Conservation (phyloP, 441 rosid genomes). For the Viola pubescens region DNA sequence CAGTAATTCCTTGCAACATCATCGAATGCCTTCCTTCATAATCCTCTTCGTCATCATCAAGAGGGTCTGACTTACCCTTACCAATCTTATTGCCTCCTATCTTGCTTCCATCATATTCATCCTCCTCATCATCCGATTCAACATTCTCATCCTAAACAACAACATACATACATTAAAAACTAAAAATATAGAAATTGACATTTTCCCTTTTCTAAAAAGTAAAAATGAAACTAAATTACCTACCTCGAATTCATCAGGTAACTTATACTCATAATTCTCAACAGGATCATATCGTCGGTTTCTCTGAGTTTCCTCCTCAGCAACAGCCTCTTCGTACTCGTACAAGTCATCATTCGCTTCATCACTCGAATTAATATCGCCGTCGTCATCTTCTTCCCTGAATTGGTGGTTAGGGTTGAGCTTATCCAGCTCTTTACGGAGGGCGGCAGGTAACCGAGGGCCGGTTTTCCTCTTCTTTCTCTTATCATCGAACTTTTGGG, state of each 20-base stretch:
- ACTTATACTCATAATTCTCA: slow-evolving; percentile 59
- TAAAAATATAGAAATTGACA: background rate
- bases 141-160: slow-evolving; percentile 63
- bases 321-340: slow-evolving; percentile 71
- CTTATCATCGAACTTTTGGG: background rate
- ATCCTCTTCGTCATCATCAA: slow-evolving; percentile 36
- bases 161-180: background rate
- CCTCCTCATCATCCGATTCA: slow-evolving; percentile 44
- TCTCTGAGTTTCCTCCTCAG: slow-evolving; percentile 73
- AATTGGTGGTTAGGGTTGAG: slow-evolving; percentile 19
- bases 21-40: slow-evolving; percentile 54
- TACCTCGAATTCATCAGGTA: slow-evolving; percentile 70
- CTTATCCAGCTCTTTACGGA: slow-evolving; percentile 39
- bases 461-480: slow-evolving; percentile 24
- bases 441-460: slow-evolving; percentile 56
- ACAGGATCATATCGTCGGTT: slow-evolving; percentile 75
- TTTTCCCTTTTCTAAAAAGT: background rate
- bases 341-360: slow-evolving; percentile 38
- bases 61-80: slow-evolving; percentile 5
- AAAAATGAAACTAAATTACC: background rate
- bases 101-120: slow-evolving; percentile 11
- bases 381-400: slow-evolving; percentile 17
- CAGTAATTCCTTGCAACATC: slow-evolving; percentile 77
- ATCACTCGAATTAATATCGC: slow-evolving; percentile 36
- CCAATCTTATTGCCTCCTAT: slow-evolving; percentile 10